phyloP scores from a whole-genome alignment of 2,329 filamentous ascomycete genomes.

The Furcasterigmium furcatum region DNA sequence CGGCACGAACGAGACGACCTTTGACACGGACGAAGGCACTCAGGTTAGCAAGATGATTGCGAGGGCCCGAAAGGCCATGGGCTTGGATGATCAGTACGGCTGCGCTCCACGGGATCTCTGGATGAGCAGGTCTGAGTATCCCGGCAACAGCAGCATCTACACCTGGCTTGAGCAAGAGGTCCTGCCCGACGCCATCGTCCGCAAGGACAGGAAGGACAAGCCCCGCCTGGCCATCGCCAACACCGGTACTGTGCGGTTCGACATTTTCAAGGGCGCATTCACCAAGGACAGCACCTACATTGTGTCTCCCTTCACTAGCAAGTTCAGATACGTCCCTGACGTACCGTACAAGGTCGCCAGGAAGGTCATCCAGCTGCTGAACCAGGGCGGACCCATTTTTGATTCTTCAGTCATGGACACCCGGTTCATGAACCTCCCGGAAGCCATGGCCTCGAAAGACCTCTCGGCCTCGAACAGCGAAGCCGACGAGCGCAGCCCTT shows the following conservation, averaged over 20 bases:
- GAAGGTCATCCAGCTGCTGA: slow-evolving; percentile 61
- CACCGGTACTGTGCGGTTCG: slow-evolving; percentile 89
- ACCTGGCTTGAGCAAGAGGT: slow-evolving; percentile 75
- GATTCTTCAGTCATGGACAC: slow-evolving; percentile 30
- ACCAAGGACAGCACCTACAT: slow-evolving; percentile 84
- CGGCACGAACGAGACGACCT: slow-evolving; percentile 65
- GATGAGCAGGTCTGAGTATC: slow-evolving; percentile 77
- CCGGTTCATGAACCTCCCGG: slow-evolving; percentile 46
- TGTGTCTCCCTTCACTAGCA: slow-evolving; percentile 83
- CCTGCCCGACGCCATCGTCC: slow-evolving; percentile 63
- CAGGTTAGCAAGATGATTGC: slow-evolving; percentile 70
- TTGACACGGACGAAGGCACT: slow-evolving; percentile 71
- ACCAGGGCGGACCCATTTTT: slow-evolving; percentile 50
- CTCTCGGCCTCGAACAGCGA: slow-evolving; percentile 15
- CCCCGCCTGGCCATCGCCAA: slow-evolving; percentile 77
- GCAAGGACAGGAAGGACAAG: slow-evolving; percentile 52
- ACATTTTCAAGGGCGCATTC: slow-evolving; percentile 90
- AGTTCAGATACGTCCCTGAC: slow-evolving; percentile 72
- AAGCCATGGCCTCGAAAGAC: slow-evolving; percentile 27
- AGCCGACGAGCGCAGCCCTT: slow-evolving; percentile 5
- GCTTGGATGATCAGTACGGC: slow-evolving; percentile 73
- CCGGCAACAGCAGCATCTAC: slow-evolving; percentile 72
- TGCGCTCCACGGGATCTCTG: slow-evolving; percentile 80
- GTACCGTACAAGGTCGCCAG: slow-evolving; percentile 76
- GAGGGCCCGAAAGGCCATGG: slow-evolving; percentile 64